Evolutionary conservation across 257 asterid genomes (phyloP).

Genomic region (Jaltomata sinuosa): DNA sequence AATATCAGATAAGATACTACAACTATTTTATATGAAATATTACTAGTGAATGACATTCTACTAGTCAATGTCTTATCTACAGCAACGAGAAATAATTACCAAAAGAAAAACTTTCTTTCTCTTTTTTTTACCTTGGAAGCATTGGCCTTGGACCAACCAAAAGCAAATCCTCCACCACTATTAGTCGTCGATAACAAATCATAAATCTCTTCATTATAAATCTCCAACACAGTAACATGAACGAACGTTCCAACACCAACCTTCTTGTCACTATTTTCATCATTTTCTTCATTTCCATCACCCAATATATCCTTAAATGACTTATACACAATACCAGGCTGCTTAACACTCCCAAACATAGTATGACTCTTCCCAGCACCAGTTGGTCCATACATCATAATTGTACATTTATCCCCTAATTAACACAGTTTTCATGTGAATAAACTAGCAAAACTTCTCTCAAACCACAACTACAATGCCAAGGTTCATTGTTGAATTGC

Average conservation of each 20-base stretch:
- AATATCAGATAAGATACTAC: neutral
- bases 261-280: constrained; percentile 31
- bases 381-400: constrained; percentile 96
- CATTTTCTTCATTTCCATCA: constrained; percentile 28
- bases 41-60: neutral
- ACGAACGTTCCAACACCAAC: constrained; percentile 60
- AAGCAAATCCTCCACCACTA: constrained; percentile 56
- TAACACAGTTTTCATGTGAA: neutral
- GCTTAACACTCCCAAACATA: constrained; percentile 71
- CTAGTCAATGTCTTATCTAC: neutral
- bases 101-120: no score
- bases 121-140: constrained; percentile 77
- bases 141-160: constrained; percentile 75
- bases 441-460: neutral
- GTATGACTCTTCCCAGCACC: constrained; percentile 96
- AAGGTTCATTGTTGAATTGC: neutral
- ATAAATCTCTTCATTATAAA: constrained; percentile 85
- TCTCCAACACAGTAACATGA: constrained; percentile 84
- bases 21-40: neutral
- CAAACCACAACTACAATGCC: neutral
- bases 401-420: constrained; percentile 76
- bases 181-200: constrained; percentile 50
- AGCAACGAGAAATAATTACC: neutral
- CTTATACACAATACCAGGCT: constrained; percentile 79
- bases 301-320: constrained; percentile 72